Evolutionary conservation across 345 rosid genomes (phyloP), one percentile per base, ranked within the genome.

Genomic region (Syzygium aromaticum): DNA sequence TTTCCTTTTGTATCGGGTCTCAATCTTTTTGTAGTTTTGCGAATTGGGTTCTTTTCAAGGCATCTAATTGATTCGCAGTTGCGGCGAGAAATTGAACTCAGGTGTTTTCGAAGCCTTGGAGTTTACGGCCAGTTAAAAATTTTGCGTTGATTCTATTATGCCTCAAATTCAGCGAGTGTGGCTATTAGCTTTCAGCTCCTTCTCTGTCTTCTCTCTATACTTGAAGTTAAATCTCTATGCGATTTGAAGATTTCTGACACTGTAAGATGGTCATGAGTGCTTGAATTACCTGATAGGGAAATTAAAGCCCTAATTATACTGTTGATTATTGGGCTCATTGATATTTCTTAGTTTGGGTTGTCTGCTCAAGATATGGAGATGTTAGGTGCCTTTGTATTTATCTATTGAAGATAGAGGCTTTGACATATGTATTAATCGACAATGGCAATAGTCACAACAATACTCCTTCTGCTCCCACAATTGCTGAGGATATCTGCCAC

Each of bases 401-500:
- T 86, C 52, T 46, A 43, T 67, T 43, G 54, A 86, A 86, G 54
- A 15, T 61, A 22, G 56, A 57, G 82, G 52, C 54, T 86, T 43
- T 63, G 46, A 52, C 49, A 33, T 27, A 64, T 67, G 40, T 64
- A 16, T 25, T 51, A 7, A 56, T 64, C 88, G 87, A 90, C 87
- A 86, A 92, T 88, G 94, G 90, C 88, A 53, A 86, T 86, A 86
- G 56, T 90, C 84, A 77, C 89, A 78, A 86, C 92, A 43, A 67
- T 88, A 91, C 38, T 93, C 51, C 87, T 95, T 78, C 87, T 94
- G 86, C 86, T 93, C 87, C 67, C 92, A 85, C 93, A 89, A 84
- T 90, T 90, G 61, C 90, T 84, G 28, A 91, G 84, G 84, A 89
- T 91, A 86, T 87, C 86, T 86, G 93, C 92, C 84, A 89, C 91